Evolutionary conservation across 306 rosid genomes (phyloP).

Genomic region (Crotalaria pallida): DNA sequence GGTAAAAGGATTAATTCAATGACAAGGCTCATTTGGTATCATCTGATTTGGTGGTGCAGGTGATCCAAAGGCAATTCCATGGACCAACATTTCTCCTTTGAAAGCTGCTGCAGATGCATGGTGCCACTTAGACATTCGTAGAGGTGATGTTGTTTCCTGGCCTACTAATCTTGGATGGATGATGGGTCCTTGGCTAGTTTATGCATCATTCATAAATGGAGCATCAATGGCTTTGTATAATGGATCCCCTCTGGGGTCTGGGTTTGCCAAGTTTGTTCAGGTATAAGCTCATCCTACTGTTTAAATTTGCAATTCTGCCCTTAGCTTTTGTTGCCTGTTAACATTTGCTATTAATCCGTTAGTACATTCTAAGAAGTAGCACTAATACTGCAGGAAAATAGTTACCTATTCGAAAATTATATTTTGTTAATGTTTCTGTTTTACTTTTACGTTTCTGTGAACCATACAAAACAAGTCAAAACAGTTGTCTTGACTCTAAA

Average conservation of each 20-base stretch:
- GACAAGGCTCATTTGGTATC: not conserved
- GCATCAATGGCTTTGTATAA: conserved; percentile 85
- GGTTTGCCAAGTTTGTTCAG: conserved; percentile 89
- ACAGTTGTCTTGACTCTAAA: not conserved
- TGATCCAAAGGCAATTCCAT: conserved; percentile 96
- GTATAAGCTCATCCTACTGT: conserved; percentile 33
- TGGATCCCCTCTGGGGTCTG: conserved; percentile 87
- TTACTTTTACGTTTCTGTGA: not conserved
- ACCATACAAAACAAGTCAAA: not conserved
- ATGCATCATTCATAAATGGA: conserved; percentile 86
- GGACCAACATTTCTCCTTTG: conserved; percentile 79
- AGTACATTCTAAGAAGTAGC: not conserved
- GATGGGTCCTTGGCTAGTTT: conserved; percentile 99
- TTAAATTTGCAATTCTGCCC: not conserved
- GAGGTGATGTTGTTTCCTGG: conserved; percentile 84
- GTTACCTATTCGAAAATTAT: not conserved
- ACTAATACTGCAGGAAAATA: not conserved
- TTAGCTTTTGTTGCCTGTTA: conserved; percentile 5
- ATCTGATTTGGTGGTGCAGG: conserved; percentile 47
- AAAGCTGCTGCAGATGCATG: conserved; percentile 98
- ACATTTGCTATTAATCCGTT: not conserved
- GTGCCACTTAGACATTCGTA: conserved; percentile 80
- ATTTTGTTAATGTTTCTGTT: not conserved
- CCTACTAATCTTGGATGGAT: conserved; percentile 99
- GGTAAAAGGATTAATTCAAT: not conserved